Percentiles rank a stretch among this genome's conserved stretches.
Conservation (phyloP, 2,329 filamentous ascomycete genomes). For the Cladosporium austrohemisphaericum region DNA sequence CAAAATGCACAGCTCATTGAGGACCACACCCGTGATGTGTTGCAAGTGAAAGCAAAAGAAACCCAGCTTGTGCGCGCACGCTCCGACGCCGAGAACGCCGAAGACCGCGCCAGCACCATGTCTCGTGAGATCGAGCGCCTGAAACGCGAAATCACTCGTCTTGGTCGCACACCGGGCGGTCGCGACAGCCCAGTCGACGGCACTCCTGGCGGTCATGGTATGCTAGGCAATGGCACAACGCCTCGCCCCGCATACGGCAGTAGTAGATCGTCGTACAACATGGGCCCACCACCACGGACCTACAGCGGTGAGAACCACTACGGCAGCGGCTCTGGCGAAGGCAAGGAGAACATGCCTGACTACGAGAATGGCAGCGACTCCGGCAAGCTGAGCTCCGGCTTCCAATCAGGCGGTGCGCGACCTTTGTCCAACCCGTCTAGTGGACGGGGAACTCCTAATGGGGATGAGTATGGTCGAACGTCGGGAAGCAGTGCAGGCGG, state of each 20-base stretch:
- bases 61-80: slow-evolving; percentile 90
- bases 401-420: neutral
- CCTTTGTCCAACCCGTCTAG: neutral
- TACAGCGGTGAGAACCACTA: slow-evolving; percentile 16
- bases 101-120: slow-evolving; percentile 79
- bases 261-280: slow-evolving; percentile 21
- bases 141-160: slow-evolving; percentile 72
- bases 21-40: slow-evolving; percentile 89
- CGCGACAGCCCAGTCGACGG: slow-evolving; percentile 25
- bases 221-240: slow-evolving; percentile 12
- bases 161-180: slow-evolving; percentile 50
- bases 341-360: slow-evolving; percentile 46
- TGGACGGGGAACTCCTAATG: slow-evolving; percentile 6
- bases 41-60: slow-evolving; percentile 97
- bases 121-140: slow-evolving; percentile 86
- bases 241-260: slow-evolving; percentile 20
- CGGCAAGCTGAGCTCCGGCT: neutral
- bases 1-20: slow-evolving; percentile 96
- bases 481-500: neutral
- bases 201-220: slow-evolving; percentile 6
- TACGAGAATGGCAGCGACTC: slow-evolving; percentile 1
- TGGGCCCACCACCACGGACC: slow-evolving; percentile 17
- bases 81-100: slow-evolving; percentile 83
- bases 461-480: neutral
- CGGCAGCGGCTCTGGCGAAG: slow-evolving; percentile 30